Conservation (phyloP, 2,329 filamentous ascomycete genomes). For the Xylariaceae sp. region DNA sequence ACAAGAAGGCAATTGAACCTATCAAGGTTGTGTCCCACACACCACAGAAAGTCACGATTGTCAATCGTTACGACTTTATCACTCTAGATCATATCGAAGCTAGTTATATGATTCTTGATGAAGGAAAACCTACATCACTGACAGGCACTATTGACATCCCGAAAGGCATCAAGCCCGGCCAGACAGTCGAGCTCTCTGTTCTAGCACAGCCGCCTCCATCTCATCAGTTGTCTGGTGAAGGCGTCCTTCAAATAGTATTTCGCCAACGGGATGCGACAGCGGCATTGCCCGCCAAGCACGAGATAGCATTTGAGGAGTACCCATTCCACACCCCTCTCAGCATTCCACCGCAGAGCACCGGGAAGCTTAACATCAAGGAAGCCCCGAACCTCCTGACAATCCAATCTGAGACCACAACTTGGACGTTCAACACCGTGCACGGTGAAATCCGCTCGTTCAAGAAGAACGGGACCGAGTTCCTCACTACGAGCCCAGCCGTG, state of each 20-base stretch:
- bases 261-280: conserved; percentile 32
- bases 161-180: conserved; percentile 33
- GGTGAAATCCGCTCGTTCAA: conserved; percentile 35
- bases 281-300: conserved; percentile 35
- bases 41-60: conserved; percentile 37
- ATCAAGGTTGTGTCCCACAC: conserved; percentile 49
- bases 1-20: conserved; percentile 55
- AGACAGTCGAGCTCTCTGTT: conserved; percentile 34
- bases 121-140: conserved; percentile 34
- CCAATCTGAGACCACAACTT: conserved; percentile 30
- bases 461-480: conserved; percentile 36
- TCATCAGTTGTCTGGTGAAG: conserved; percentile 26
- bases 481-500: conserved; percentile 32
- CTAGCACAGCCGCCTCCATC: conserved; percentile 15
- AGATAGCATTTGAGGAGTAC: conserved; percentile 40
- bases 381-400: conserved; percentile 35
- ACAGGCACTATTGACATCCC: conserved; percentile 36
- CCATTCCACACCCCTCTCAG: conserved; percentile 21
- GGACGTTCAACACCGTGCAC: conserved; percentile 36
- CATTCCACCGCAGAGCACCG: neutral
- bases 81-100: conserved; percentile 48
- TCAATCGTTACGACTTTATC: conserved; percentile 51
- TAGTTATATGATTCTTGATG: conserved; percentile 38
- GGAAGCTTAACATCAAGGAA: conserved; percentile 33
- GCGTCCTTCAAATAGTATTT: conserved; percentile 37